Evolutionary conservation across 805 yeast genomes (phyloP).

Genomic region (Wickerhamiella lipophila): DNA sequence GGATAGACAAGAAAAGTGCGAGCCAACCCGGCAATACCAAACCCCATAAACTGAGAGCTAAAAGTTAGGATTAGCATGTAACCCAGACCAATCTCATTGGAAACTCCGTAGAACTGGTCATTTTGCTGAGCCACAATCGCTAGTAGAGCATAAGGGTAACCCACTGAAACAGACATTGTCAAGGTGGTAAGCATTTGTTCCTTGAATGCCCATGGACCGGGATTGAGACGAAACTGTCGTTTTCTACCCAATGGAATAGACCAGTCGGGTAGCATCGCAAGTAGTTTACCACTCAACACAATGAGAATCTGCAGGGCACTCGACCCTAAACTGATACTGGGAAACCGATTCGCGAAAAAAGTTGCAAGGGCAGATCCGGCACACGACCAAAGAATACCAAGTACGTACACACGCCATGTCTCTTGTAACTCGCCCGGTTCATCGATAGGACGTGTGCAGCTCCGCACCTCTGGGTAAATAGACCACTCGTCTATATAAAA

Average conservation of each 20-base stretch:
- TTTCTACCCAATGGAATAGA: slow-evolving; percentile 31
- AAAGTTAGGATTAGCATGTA: slow-evolving; percentile 42
- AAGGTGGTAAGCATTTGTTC: slow-evolving; percentile 36
- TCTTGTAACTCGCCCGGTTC: slow-evolving; percentile 37
- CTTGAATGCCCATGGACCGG: slow-evolving; percentile 36
- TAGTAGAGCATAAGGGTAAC: slow-evolving; percentile 22
- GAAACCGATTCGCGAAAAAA: slow-evolving; percentile 46
- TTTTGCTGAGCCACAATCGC: slow-evolving; percentile 30
- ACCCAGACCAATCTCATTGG: slow-evolving; percentile 27
- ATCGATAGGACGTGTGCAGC: slow-evolving; percentile 42
- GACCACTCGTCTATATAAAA: slow-evolving; percentile 34
- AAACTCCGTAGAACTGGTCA: slow-evolving; percentile 20
- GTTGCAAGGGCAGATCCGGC: slow-evolving; percentile 46
- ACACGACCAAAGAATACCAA: slow-evolving; percentile 41
- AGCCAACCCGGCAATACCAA: slow-evolving; percentile 54
- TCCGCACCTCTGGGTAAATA: slow-evolving; percentile 49
- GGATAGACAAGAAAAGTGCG: slow-evolving; percentile 46
- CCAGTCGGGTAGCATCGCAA: slow-evolving; percentile 25
- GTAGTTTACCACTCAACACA: slow-evolving; percentile 43
- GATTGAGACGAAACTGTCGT: slow-evolving; percentile 35
- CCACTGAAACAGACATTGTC: slow-evolving; percentile 22
- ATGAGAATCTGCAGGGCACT: slow-evolving; percentile 48
- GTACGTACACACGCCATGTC: slow-evolving; percentile 41
- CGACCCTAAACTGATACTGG: slow-evolving; percentile 39
- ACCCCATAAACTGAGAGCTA: slow-evolving; percentile 51